Conservation (phyloP, 768 basidiomycete genomes). For the Serendipita sp. region DNA sequence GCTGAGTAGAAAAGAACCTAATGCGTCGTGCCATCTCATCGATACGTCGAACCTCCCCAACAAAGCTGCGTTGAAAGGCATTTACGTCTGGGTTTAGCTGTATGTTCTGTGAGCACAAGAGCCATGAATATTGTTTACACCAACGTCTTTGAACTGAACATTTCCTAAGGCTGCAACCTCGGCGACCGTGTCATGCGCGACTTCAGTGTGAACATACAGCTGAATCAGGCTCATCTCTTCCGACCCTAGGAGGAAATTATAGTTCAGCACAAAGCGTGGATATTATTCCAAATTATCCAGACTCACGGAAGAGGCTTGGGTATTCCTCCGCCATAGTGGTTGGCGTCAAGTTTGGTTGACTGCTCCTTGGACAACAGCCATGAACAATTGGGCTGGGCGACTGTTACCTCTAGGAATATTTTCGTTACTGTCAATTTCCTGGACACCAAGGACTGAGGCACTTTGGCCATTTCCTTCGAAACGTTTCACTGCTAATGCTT, state of each 20-base stretch:
- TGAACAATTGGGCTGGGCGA: not conserved
- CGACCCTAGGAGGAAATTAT: slow-evolving; percentile 43
- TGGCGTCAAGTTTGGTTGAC: not conserved
- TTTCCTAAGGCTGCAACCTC: slow-evolving; percentile 91
- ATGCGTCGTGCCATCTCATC: slow-evolving; percentile 94
- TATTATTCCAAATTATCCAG: slow-evolving; percentile 8
- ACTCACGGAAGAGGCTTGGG: slow-evolving; percentile 70
- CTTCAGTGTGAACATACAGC: slow-evolving; percentile 92
- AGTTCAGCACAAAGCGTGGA: slow-evolving; percentile 14
- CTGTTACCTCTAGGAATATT: not conserved
- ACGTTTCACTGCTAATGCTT: slow-evolving; percentile 63
- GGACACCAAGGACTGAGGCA: slow-evolving; percentile 8
- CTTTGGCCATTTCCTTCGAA: slow-evolving; percentile 81
- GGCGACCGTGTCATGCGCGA: slow-evolving; percentile 89
- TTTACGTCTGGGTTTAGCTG: slow-evolving; percentile 90
- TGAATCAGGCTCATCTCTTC: slow-evolving; percentile 97
- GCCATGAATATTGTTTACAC: slow-evolving; percentile 16
- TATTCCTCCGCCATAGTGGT: slow-evolving; percentile 56
- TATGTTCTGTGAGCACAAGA: slow-evolving; percentile 8
- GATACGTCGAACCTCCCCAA: slow-evolving; percentile 83
- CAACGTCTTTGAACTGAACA: slow-evolving; percentile 93
- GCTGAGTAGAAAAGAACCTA: slow-evolving; percentile 75
- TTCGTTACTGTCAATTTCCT: not conserved
- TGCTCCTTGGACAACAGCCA: not conserved
- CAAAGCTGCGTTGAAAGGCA: slow-evolving; percentile 96